Evolutionary conservation across 257 asterid genomes (phyloP).

Genomic region (Nicotiana tabacum): DNA sequence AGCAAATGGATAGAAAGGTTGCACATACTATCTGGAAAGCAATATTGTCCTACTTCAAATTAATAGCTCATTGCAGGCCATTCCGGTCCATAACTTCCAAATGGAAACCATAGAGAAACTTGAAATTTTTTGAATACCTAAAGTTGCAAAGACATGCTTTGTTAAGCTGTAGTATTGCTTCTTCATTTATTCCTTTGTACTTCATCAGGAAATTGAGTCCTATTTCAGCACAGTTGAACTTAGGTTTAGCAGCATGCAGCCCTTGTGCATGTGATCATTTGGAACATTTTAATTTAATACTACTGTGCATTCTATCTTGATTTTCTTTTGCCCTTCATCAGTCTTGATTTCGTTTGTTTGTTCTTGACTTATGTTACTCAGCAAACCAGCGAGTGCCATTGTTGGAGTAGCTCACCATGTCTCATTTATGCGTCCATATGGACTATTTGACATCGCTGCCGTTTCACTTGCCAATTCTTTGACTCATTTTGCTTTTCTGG

Average conservation of each 20-base stretch:
- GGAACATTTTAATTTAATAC: neutral
- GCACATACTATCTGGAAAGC: neutral
- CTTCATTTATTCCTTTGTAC: neutral
- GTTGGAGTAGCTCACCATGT: constrained; percentile 98
- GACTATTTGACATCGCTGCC: constrained; percentile 82
- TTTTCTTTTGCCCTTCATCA: neutral
- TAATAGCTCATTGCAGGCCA: neutral
- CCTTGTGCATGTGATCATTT: neutral
- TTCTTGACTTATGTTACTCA: constrained; percentile 24
- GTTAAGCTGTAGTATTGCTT: neutral
- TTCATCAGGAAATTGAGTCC: neutral
- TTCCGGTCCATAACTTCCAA: constrained; percentile 2
- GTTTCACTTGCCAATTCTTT: constrained; percentile 66
- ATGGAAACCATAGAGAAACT: neutral
- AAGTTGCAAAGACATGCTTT: neutral
- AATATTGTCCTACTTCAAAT: neutral
- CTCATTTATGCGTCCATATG: constrained; percentile 87
- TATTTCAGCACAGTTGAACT: neutral
- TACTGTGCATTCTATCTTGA: neutral
- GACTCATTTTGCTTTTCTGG: constrained; percentile 61
- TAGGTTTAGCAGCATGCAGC: neutral
- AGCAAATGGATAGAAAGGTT: neutral
- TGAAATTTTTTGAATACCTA: neutral
- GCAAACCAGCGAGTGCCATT: constrained; percentile 37
- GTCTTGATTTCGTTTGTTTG: constrained; percentile 3